Evolutionary conservation across 257 asterid genomes (phyloP).

Genomic region (Misopates orontium): DNA sequence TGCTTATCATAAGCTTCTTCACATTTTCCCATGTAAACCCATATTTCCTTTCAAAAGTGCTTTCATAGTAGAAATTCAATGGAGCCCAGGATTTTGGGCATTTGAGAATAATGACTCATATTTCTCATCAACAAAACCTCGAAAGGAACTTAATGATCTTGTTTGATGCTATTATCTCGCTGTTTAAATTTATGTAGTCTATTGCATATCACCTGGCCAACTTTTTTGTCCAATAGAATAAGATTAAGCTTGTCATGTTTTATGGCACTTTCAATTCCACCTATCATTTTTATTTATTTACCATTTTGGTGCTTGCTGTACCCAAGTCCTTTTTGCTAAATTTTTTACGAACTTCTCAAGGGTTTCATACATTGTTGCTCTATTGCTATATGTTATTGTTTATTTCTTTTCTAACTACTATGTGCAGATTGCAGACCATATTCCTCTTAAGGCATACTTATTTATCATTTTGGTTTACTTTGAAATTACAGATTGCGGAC

Average conservation of each 20-base stretch:
- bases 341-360: neutral
- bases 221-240: neutral
- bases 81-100: neutral
- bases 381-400: slow-evolving; percentile 13
- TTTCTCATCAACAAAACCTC: neutral
- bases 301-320: slow-evolving; percentile 3
- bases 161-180: neutral
- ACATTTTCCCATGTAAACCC: too few relatives aligned
- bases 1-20: too few relatives aligned
- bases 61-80: neutral
- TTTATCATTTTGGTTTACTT: slow-evolving; percentile 22
- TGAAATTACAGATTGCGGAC: slow-evolving; percentile 63
- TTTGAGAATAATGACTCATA: neutral
- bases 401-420: neutral
- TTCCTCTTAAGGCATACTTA: slow-evolving; percentile 16
- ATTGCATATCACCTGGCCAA: neutral
- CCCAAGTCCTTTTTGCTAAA: neutral
- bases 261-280: neutral
- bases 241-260: neutral
- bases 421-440: neutral
- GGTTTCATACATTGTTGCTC: slow-evolving; percentile 1
- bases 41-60: too few relatives aligned
- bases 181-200: neutral
- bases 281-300: neutral
- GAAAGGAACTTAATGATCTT: too few relatives aligned